phyloP scores from a whole-genome alignment of 805 yeast genomes.

The Metschnikowia rubicola region DNA sequence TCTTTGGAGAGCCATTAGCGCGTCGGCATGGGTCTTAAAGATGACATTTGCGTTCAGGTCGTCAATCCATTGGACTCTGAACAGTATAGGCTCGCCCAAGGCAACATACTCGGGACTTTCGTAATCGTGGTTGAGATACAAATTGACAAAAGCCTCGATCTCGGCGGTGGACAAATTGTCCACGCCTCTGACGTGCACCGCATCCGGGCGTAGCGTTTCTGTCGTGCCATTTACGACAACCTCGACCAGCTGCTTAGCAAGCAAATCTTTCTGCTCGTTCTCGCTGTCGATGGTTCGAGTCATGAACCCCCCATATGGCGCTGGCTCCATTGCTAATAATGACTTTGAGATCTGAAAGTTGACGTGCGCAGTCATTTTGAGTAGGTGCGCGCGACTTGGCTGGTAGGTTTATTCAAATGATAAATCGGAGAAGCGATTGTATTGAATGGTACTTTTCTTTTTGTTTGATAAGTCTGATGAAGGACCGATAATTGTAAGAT shows the following conservation, averaged over 20 bases:
- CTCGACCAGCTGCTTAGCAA: slow-evolving; percentile 32
- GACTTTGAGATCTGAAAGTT: background rate
- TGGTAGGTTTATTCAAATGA: too few relatives aligned
- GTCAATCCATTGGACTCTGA: slow-evolving; percentile 62
- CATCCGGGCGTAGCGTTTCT: slow-evolving; percentile 42
- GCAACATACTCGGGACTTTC: slow-evolving; percentile 1
- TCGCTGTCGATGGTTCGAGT: slow-evolving; percentile 40
- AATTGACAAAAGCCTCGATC: slow-evolving; percentile 53
- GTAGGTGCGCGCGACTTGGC: too few relatives aligned
- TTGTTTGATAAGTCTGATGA: too few relatives aligned
- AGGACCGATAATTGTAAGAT: too few relatives aligned
- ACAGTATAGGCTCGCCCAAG: slow-evolving; percentile 30
- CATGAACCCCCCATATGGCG: slow-evolving; percentile 43
- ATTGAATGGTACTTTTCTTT: too few relatives aligned
- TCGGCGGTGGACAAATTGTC: slow-evolving; percentile 60
- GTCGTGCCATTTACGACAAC: slow-evolving; percentile 29
- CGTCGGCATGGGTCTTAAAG: slow-evolving; percentile 44
- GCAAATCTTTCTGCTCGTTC: slow-evolving; percentile 27
- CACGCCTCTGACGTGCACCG: slow-evolving; percentile 56
- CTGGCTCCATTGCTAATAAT: slow-evolving; percentile 18
- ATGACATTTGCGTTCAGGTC: slow-evolving; percentile 57
- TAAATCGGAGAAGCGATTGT: too few relatives aligned
- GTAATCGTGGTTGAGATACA: slow-evolving; percentile 35
- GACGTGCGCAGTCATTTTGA: background rate
- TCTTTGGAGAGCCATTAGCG: slow-evolving; percentile 34